A percentile compares a stretch with the other conserved stretches of the same genome.
These are phyloP conservation scores for Eutrema yunnanense DNA, from an alignment of 345 rosid genomes.

Conservation along the genomic window DNA sequence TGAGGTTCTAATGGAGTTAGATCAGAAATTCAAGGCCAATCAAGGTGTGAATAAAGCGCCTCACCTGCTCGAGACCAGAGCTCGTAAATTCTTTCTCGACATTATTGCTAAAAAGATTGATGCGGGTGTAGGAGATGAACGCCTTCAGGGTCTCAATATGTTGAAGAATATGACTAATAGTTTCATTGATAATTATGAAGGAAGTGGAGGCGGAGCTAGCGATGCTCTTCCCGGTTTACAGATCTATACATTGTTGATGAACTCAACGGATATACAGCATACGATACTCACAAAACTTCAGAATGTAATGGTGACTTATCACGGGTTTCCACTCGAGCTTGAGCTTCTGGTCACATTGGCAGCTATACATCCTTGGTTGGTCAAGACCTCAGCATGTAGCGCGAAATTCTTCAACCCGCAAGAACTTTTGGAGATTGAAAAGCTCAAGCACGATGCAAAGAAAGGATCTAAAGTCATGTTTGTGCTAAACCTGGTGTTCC, in stretches of 20 bases:
- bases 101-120: slow-evolving; percentile 77
- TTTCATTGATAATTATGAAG: slow-evolving; percentile 86
- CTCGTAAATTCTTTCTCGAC: slow-evolving; percentile 81
- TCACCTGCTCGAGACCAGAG: slow-evolving; percentile 69
- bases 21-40: slow-evolving; percentile 52
- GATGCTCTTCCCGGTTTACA: slow-evolving; percentile 88
- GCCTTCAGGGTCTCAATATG: slow-evolving; percentile 72
- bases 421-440: slow-evolving; percentile 54
- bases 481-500: slow-evolving; percentile 75
- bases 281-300: slow-evolving; percentile 56
- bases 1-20: slow-evolving; percentile 65
- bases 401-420: slow-evolving; percentile 43
- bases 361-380: slow-evolving; percentile 81
- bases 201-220: slow-evolving; percentile 31
- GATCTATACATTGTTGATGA: slow-evolving; percentile 84
- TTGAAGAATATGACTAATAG: slow-evolving; percentile 64
- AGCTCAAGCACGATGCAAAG: slow-evolving; percentile 43
- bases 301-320: slow-evolving; percentile 41
- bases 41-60: slow-evolving; percentile 47
- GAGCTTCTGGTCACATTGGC: slow-evolving; percentile 86
- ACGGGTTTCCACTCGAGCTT: slow-evolving; percentile 73
- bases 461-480: slow-evolving; percentile 96
- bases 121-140: slow-evolving; percentile 56
- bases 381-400: slow-evolving; percentile 63
- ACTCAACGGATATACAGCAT: slow-evolving; percentile 66